A percentile compares a stretch with the other conserved stretches of the same genome.
phyloP scores from a whole-genome alignment of 2,329 filamentous ascomycete genomes.

The Alternaria triticimaculans region DNA sequence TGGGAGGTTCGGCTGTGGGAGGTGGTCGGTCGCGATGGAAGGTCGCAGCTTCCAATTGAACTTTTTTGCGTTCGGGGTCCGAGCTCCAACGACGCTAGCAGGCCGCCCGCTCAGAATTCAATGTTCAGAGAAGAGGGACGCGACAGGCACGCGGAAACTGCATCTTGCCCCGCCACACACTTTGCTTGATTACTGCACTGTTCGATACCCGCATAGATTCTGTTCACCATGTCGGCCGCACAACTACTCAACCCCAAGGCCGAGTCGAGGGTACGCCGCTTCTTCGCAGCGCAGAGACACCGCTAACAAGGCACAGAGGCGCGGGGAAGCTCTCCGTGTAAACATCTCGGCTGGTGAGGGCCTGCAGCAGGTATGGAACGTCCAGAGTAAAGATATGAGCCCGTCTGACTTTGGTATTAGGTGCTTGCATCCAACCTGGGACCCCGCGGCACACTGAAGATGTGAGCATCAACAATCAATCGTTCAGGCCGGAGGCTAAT shows the following conservation, averaged over 20 bases:
- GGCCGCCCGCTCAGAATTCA: slow-evolving; percentile 30
- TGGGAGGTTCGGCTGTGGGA: slow-evolving; percentile 20
- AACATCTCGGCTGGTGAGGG: slow-evolving; percentile 98
- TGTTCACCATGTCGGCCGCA: slow-evolving; percentile 82
- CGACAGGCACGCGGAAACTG: slow-evolving; percentile 36
- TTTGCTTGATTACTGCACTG: slow-evolving; percentile 24
- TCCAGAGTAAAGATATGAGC: neutral
- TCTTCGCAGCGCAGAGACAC: slow-evolving; percentile 23
- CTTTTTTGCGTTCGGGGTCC: slow-evolving; percentile 19
- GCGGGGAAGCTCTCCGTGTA: slow-evolving; percentile 94
- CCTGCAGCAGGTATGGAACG: slow-evolving; percentile 53
- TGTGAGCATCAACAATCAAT: slow-evolving; percentile 69
- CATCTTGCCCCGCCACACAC: slow-evolving; percentile 32
- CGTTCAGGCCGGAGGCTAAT: slow-evolving; percentile 51
- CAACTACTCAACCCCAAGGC: slow-evolving; percentile 99
- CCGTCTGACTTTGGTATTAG: slow-evolving; percentile 59
- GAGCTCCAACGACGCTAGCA: slow-evolving; percentile 20
- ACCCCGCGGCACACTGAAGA: slow-evolving; percentile 93
- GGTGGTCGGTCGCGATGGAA: slow-evolving; percentile 17
- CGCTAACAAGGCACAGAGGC: slow-evolving; percentile 70
- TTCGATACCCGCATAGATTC: slow-evolving; percentile 31
- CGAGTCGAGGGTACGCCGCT: slow-evolving; percentile 83
- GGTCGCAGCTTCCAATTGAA: slow-evolving; percentile 21
- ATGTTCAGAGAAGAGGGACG: slow-evolving; percentile 21
- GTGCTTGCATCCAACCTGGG: slow-evolving; percentile 96